Evolutionary conservation across 305 asterid genomes (phyloP).

Genomic region (Fraxinus dipetala): DNA sequence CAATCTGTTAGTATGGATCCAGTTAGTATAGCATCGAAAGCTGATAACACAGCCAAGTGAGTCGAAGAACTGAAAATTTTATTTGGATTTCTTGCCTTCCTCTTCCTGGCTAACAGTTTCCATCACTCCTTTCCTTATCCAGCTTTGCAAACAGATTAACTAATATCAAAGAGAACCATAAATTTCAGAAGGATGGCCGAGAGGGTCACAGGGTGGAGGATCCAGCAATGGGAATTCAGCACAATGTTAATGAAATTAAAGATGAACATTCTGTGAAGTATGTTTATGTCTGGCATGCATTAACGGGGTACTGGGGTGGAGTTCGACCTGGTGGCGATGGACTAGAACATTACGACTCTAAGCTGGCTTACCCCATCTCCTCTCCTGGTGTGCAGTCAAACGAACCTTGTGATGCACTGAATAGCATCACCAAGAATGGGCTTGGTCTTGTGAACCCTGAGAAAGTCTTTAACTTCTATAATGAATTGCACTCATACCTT

Average conservation of each 20-base stretch:
- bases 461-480: conserved; percentile 65
- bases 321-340: conserved; percentile 59
- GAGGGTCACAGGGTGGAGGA: conserved; percentile 58
- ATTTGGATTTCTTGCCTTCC: not conserved
- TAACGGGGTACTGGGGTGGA: conserved; percentile 92
- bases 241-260: conserved; percentile 61
- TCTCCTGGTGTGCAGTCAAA: conserved; percentile 76
- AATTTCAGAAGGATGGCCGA: conserved; percentile 67
- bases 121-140: conserved; percentile 19
- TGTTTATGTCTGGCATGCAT: conserved; percentile 84
- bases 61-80: conserved; percentile 12
- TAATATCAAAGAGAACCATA: conserved; percentile 81
- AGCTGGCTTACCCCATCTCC: conserved; percentile 66
- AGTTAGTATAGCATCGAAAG: conserved; percentile 38
- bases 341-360: conserved; percentile 70
- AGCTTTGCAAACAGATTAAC: conserved; percentile 87
- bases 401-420: conserved; percentile 59
- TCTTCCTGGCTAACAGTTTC: conserved; percentile 14
- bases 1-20: conserved; percentile 86
- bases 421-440: conserved; percentile 64
- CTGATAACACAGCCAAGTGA: conserved; percentile 79
- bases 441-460: conserved; percentile 86
- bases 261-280: conserved; percentile 65
- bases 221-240: conserved; percentile 60
- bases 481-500: conserved; percentile 78